Evolutionary conservation across 805 yeast genomes (phyloP), one percentile per base, ranked within the genome.

Genomic region (Saturnispora galanensis): DNA sequence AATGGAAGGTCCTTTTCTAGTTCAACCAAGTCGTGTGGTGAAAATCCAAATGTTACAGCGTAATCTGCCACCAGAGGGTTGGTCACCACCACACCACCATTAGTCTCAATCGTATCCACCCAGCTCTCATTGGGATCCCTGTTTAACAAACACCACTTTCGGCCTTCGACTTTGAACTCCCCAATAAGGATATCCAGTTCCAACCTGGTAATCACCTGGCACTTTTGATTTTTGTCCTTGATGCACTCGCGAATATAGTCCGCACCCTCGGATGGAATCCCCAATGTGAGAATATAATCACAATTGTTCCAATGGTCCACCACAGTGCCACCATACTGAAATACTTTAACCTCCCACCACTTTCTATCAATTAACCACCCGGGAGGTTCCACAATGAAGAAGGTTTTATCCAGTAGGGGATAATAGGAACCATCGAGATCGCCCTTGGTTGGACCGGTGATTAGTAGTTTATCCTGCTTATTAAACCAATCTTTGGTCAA

Each of bases 291-390:
- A 28, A 43, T 16, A 15, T 11, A 38, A 30, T 37, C 38, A 38
- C 38, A 32, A 2, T 28, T 18, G 15, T 48, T 46, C 42, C 35
- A 38, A 15, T 29, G 9, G 5, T 32, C 21, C 4, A 15, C 31
- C 12, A 45, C n/a, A 9, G 28, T 31, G 3, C 49, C 52, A 30
- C 52, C 52, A 35, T 37, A 37, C 10, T 39, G 38, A 15, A 16
- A 31, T 13, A 50, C 35, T 5, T 31, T 35, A 2, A 35, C 21
- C 16, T 39, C 41, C 11, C 40, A n/a, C 10, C 35, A 4, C 11
- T 45, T 40, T 6, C 37, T 33, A 18, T 41, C 38, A 4, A 42
- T 18, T 26, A 38, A 41, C 34, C 38, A 32, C 9, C 41, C 46
- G 6, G 8, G n/a, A 5, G 13, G 5, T 15, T 37, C 11, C 10